phyloP scores from a whole-genome alignment of 2,329 filamentous ascomycete species.

The Stagonosporopsis cucurbitacearum region DNA sequence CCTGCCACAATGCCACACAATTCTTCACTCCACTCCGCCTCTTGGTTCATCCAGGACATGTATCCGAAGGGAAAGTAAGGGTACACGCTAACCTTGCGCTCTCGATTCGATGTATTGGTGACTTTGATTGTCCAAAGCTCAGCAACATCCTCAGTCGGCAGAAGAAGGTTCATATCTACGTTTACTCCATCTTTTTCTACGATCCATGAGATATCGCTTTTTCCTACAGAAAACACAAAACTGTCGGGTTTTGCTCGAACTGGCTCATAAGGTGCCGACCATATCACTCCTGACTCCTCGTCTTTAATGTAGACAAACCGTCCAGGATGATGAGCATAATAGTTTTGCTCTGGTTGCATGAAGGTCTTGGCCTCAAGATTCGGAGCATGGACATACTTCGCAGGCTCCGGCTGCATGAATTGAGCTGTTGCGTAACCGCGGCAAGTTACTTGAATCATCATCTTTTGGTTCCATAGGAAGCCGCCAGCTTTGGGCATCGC shows the following conservation, averaged over 20 bases:
- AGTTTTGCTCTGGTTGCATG: constrained; percentile 67
- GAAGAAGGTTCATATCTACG: constrained; percentile 59
- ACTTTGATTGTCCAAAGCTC: constrained; percentile 64
- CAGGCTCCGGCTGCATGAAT: constrained; percentile 67
- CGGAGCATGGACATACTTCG: constrained; percentile 65
- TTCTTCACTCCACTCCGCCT: constrained; percentile 59
- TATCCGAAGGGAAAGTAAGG: constrained; percentile 66
- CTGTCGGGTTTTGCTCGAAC: constrained; percentile 57
- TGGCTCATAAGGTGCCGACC: constrained; percentile 64
- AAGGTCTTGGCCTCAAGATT: constrained; percentile 66
- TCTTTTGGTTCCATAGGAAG: constrained; percentile 66
- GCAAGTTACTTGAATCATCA: constrained; percentile 67
- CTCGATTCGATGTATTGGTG: constrained; percentile 56
- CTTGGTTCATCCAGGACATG: constrained; percentile 69
- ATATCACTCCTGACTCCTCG: constrained; percentile 58
- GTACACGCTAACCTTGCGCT: constrained; percentile 59
- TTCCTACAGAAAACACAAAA: constrained; percentile 62
- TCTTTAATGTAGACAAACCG: constrained; percentile 67
- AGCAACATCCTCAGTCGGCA: constrained; percentile 62
- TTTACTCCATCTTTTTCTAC: constrained; percentile 59
- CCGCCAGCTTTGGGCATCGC: constrained; percentile 63
- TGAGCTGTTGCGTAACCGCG: constrained; percentile 65
- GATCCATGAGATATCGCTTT: constrained; percentile 62
- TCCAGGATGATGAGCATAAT: constrained; percentile 65
- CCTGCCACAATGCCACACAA: constrained; percentile 60